Conservation (phyloP, 148 eudicot genomes). For the Linanthus parryae region DNA sequence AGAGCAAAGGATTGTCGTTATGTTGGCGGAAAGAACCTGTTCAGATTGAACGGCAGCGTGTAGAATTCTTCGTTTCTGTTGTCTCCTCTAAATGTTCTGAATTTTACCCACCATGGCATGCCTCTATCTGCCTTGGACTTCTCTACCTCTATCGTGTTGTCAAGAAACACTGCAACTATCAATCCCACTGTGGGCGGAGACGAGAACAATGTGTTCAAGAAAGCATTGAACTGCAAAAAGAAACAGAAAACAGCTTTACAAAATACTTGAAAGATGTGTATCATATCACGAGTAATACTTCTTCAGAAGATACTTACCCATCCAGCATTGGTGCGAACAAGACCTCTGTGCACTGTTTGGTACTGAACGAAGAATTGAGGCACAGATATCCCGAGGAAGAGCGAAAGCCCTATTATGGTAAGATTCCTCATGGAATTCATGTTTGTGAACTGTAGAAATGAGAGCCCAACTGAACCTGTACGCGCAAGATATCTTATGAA, state of each 20-base stretch:
- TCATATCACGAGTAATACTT: not conserved
- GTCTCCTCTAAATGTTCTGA: slow-evolving; percentile 91
- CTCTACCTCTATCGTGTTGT: slow-evolving; percentile 93
- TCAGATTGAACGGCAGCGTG: slow-evolving; percentile 92
- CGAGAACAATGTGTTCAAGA: slow-evolving; percentile 74
- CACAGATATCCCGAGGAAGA: slow-evolving; percentile 92
- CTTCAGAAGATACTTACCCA: slow-evolving; percentile 53
- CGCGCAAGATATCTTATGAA: slow-evolving; percentile 10
- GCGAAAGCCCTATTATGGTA: slow-evolving; percentile 80
- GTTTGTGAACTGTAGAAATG: slow-evolving; percentile 96
- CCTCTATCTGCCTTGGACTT: slow-evolving; percentile 91
- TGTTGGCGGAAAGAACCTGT: slow-evolving; percentile 98
- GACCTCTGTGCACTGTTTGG: slow-evolving; percentile 52
- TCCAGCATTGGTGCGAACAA: slow-evolving; percentile 90
- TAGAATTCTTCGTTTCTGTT: slow-evolving; percentile 96
- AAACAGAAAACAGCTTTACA: not conserved
- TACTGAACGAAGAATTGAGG: slow-evolving; percentile 82
- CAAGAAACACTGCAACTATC: slow-evolving; percentile 85
- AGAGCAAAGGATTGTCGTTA: too few species aligned
- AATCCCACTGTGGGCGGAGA: slow-evolving; percentile 86
- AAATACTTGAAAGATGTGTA: too few species aligned
- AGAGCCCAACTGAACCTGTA: slow-evolving; percentile 96
- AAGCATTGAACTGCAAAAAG: slow-evolving; percentile 82
- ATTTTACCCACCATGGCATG: slow-evolving; percentile 99
- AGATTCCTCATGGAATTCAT: slow-evolving; percentile 99